These are phyloP conservation scores for Phytophthora fragariae DNA, from an alignment of 352 stramenopile species.

Conservation along the genomic window DNA sequence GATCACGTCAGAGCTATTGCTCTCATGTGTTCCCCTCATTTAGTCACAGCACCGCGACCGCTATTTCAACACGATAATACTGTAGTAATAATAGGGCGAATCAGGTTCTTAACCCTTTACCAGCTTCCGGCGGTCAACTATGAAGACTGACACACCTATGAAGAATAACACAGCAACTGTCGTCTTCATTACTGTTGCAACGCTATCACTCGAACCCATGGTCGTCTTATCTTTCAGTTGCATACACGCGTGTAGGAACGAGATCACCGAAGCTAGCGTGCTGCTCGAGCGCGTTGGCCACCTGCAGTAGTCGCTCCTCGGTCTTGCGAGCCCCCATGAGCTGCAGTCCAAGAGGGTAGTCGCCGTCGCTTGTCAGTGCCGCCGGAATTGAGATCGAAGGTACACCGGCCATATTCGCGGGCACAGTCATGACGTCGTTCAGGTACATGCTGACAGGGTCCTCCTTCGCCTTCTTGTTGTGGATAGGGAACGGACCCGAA, in stretches of 20 bases:
- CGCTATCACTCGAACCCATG: conserved; percentile 19
- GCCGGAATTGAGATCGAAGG: conserved; percentile 86
- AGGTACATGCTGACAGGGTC: conserved; percentile 90
- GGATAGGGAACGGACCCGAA: conserved; percentile 75
- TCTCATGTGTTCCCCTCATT: no score
- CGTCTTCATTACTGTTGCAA: background rate
- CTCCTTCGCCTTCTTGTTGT: conserved; percentile 61
- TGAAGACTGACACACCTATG: no score
- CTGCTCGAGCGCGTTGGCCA: conserved; percentile 72
- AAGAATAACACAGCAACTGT: no score
- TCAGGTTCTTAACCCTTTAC: no score
- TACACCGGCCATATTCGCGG: conserved; percentile 88
- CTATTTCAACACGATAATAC: no score
- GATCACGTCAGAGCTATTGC: no score
- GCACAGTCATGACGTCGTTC: conserved; percentile 94
- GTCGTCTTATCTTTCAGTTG: conserved; percentile 32
- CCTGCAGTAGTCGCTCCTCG: conserved; percentile 69
- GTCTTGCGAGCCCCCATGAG: conserved; percentile 74
- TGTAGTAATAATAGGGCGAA: no score
- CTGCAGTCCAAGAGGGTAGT: conserved; percentile 81
- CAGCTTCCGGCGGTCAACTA: no score
- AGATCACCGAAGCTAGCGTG: conserved; percentile 53
- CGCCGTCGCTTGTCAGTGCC: conserved; percentile 59
- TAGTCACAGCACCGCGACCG: no score
- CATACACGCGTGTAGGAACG: conserved; percentile 67